phyloP scores from a whole-genome alignment of 2,329 filamentous ascomycete genomes.

The Epichloe gansuensis region DNA sequence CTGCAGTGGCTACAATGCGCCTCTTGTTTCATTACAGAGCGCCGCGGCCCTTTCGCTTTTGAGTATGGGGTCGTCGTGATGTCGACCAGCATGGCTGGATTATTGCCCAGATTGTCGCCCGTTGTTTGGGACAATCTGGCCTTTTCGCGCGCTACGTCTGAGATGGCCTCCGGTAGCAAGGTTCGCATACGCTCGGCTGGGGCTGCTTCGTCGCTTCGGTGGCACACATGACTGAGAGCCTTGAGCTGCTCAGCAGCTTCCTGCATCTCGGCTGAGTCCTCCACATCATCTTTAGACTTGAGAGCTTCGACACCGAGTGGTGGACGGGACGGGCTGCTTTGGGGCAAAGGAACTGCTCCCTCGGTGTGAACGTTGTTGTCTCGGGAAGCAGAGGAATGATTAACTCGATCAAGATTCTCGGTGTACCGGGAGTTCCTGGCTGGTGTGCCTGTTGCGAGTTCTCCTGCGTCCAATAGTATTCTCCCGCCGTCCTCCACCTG shows the following conservation, averaged over 20 bases:
- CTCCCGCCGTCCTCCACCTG: conserved; percentile 41
- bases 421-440: conserved; percentile 16
- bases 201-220: conserved; percentile 33
- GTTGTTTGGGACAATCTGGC: conserved; percentile 19
- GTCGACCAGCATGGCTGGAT: conserved; percentile 13
- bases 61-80: conserved; percentile 14
- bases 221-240: conserved; percentile 49
- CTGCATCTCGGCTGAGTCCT: conserved; percentile 57
- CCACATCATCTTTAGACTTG: conserved; percentile 26
- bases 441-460: conserved; percentile 26
- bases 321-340: conserved; percentile 16
- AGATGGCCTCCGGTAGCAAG: conserved; percentile 25
- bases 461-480: conserved; percentile 41
- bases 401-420: conserved; percentile 15
- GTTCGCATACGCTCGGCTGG: conserved; percentile 22
- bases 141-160: conserved; percentile 17
- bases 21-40: conserved; percentile 44
- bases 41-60: conserved; percentile 29
- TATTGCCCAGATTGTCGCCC: conserved; percentile 19
- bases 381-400: conserved; percentile 13
- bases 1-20: conserved; percentile 48
- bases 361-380: conserved; percentile 14
- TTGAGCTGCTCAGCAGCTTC: conserved; percentile 55
- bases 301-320: conserved; percentile 11
- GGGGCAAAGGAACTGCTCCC: conserved; percentile 12